Conservation (phyloP, 2,329 filamentous ascomycete genomes). For the Aspergillus glaucus region DNA sequence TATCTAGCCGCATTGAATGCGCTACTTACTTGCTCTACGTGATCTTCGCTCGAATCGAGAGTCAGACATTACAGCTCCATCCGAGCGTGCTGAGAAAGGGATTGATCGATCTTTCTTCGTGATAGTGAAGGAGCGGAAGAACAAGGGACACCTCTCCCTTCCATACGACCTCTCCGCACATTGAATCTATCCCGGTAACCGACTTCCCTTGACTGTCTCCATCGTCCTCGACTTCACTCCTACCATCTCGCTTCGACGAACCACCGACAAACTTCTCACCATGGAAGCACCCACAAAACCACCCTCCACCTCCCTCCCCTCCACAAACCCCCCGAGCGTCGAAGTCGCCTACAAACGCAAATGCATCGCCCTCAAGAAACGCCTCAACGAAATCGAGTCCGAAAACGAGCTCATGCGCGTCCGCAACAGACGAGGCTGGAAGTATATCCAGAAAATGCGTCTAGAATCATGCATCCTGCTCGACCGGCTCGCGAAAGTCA, state of each 20-base stretch:
- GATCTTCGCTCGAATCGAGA: neutral
- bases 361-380: conserved; percentile 88
- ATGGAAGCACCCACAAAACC: conserved; percentile 25
- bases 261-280: conserved; percentile 2
- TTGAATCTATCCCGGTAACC: no score
- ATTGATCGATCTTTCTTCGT: neutral
- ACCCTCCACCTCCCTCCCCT: conserved; percentile 20
- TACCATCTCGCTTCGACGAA: neutral
- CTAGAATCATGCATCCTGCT: conserved; percentile 48
- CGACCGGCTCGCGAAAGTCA: conserved; percentile 35
- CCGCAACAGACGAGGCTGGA: conserved; percentile 71
- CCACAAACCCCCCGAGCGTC: conserved; percentile 70
- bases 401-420: conserved; percentile 79
- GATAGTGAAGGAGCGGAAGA: neutral
- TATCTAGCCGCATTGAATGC: neutral
- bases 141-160: neutral
- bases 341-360: conserved; percentile 95
- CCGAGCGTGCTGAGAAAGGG: neutral
- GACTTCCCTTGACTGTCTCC: neutral
- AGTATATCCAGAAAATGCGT: conserved; percentile 85
- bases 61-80: no score
- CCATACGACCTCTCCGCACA: neutral
- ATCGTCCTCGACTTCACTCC: neutral
- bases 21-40: no score
- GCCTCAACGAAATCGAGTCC: conserved; percentile 84